phyloP scores from a whole-genome alignment of 75 land plant species.

The Pinus albicaulis region DNA sequence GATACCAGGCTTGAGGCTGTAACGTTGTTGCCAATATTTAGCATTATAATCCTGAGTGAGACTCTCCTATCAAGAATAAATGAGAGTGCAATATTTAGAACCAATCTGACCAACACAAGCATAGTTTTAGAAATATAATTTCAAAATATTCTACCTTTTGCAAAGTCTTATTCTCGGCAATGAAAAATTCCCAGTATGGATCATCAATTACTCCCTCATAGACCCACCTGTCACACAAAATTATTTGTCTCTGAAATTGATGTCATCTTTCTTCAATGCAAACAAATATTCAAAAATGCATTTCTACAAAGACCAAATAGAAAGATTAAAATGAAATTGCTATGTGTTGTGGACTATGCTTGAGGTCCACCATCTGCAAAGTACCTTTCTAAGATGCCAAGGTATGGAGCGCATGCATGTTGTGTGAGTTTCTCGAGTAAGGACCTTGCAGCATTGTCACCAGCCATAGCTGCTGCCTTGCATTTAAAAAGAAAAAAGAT shows the following conservation, averaged over 20 bases:
- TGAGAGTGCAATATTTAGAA: not conserved
- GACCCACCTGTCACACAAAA: slow-evolving; percentile 68
- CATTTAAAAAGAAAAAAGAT: slow-evolving; percentile 9
- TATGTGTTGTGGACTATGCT: not conserved
- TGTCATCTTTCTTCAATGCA: not conserved
- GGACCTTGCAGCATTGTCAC: slow-evolving; percentile 92
- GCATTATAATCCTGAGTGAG: slow-evolving; percentile 93
- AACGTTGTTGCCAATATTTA: slow-evolving; percentile 94
- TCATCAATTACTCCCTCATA: slow-evolving; percentile 98
- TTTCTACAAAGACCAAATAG: not conserved
- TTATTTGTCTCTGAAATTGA: not conserved
- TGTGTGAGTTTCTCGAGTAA: slow-evolving; percentile 91
- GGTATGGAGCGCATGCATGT: slow-evolving; percentile 84
- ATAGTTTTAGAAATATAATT: not conserved
- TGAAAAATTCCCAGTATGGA: slow-evolving; percentile 98
- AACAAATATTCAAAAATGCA: slow-evolving; percentile 9
- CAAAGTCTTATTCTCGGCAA: slow-evolving; percentile 87
- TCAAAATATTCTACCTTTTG: slow-evolving; percentile 63
- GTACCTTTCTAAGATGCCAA: slow-evolving; percentile 89
- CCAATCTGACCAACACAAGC: not conserved
- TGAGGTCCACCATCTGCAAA: not conserved
- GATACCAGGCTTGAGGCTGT: slow-evolving; percentile 91
- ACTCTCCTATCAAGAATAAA: slow-evolving; percentile 62
- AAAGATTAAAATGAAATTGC: slow-evolving; percentile 4
- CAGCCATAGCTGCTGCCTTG: slow-evolving; percentile 96